A percentile compares a stretch with the other conserved stretches of the same genome.
phyloP scores from a whole-genome alignment of 1,139 yeast genomes.

The Chernovozyma sophiae-reginae region DNA sequence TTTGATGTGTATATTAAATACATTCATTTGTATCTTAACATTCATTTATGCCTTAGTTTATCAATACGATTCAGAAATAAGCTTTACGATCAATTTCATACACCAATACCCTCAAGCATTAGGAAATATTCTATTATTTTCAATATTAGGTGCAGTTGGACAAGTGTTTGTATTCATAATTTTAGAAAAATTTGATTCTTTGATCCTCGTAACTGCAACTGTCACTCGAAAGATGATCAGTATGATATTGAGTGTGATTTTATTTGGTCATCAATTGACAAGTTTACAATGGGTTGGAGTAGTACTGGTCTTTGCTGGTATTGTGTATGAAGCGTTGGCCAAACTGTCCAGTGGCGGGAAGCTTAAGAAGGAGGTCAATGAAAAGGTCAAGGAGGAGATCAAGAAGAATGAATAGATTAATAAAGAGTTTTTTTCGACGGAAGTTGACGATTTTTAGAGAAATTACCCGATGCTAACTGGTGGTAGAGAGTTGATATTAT shows the following conservation, averaged over 20 bases:
- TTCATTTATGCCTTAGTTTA: slow-evolving; percentile 38
- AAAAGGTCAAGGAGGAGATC: not conserved
- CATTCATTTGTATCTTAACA: slow-evolving; percentile 45
- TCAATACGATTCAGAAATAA: slow-evolving; percentile 43
- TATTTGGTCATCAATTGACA: slow-evolving; percentile 74
- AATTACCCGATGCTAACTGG: too few relatives aligned
- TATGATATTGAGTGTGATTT: slow-evolving; percentile 80
- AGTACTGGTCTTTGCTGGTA: slow-evolving; percentile 72
- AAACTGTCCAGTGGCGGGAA: slow-evolving; percentile 9
- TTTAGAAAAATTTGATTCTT: slow-evolving; percentile 77
- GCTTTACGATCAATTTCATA: slow-evolving; percentile 47
- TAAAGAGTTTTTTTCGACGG: too few relatives aligned
- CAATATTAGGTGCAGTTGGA: slow-evolving; percentile 83
- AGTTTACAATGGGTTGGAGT: slow-evolving; percentile 76
- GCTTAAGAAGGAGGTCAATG: slow-evolving; percentile 3
- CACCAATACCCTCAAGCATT: slow-evolving; percentile 38
- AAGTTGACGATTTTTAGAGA: too few relatives aligned
- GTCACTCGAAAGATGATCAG: slow-evolving; percentile 95
- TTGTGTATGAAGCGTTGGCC: slow-evolving; percentile 27
- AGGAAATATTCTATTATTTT: slow-evolving; percentile 61
- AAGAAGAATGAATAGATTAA: not conserved
- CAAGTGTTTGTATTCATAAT: slow-evolving; percentile 88
- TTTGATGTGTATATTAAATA: slow-evolving; percentile 79
- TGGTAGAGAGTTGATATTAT: too few relatives aligned
- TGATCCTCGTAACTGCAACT: slow-evolving; percentile 84